phyloP scores from a whole-genome alignment of 148 eudicot species.

The Linanthus parryae region DNA sequence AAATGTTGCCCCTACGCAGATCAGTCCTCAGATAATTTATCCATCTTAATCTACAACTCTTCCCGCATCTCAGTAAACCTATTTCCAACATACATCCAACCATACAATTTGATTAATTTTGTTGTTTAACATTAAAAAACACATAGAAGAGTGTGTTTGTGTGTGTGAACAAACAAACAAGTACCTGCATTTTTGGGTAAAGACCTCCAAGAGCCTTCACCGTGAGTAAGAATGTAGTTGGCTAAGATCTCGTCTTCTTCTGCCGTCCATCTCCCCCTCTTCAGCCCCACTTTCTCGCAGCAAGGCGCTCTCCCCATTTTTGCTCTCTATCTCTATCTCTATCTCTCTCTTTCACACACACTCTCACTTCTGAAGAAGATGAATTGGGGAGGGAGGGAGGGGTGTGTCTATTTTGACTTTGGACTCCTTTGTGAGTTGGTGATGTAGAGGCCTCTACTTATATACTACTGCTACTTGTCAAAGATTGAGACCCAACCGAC shows the following conservation, averaged over 20 bases:
- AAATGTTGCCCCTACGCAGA: constrained; percentile 8
- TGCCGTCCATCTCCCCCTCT: constrained; percentile 10
- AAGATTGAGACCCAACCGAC: too few species aligned
- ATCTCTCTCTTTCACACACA: neutral
- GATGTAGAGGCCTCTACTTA: too few species aligned
- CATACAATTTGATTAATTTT: neutral
- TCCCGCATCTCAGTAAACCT: constrained; percentile 11
- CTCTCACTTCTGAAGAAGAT: too few species aligned
- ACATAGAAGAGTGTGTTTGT: neutral
- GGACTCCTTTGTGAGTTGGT: too few species aligned
- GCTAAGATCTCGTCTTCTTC: constrained; percentile 8
- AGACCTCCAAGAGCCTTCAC: constrained; percentile 10
- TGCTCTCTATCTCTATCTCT: neutral
- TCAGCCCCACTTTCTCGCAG: constrained; percentile 9
- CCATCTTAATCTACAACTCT: constrained; percentile 12
- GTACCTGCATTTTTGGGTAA: constrained; percentile 12
- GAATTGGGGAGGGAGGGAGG: too few species aligned
- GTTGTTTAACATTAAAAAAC: neutral
- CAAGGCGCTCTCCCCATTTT: constrained; percentile 11
- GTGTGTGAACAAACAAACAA: neutral
- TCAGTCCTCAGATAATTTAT: constrained; percentile 7
- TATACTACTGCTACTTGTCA: too few species aligned
- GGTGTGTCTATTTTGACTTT: too few species aligned
- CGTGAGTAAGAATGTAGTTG: constrained; percentile 3
- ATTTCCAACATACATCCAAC: neutral